Percentiles rank a stretch among this genome's conserved stretches.
Evolutionary conservation across 2,329 filamentous ascomycete genomes (phyloP).

Genomic region (Aspergillus clavatus): DNA sequence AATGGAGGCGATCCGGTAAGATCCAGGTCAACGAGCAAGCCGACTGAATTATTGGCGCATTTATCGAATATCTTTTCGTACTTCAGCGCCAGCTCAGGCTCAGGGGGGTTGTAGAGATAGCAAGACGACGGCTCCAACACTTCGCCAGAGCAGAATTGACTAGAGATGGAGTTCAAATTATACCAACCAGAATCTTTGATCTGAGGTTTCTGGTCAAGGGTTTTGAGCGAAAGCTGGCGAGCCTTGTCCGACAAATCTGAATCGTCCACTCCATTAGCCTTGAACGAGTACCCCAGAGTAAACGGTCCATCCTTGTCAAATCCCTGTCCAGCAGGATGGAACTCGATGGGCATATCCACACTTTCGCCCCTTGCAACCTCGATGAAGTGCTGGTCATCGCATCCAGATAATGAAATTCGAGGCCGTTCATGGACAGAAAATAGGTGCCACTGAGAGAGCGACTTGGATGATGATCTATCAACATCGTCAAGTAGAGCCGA

Average conservation of each 20-base stretch:
- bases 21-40: slow-evolving; percentile 81
- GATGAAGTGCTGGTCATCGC: slow-evolving; percentile 73
- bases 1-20: slow-evolving; percentile 92
- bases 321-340: slow-evolving; percentile 57
- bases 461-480: slow-evolving; percentile 55
- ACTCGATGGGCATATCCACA: slow-evolving; percentile 65
- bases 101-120: slow-evolving; percentile 81
- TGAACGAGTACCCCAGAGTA: slow-evolving; percentile 76
- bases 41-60: slow-evolving; percentile 89
- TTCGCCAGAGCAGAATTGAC: slow-evolving; percentile 78
- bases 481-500: slow-evolving; percentile 58
- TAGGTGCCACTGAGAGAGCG: slow-evolving; percentile 63
- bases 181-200: slow-evolving; percentile 82
- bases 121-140: slow-evolving; percentile 93
- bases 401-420: slow-evolving; percentile 64
- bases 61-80: slow-evolving; percentile 86
- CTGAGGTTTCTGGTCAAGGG: slow-evolving; percentile 56
- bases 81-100: slow-evolving; percentile 70
- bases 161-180: slow-evolving; percentile 72
- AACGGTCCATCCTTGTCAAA: slow-evolving; percentile 61
- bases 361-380: slow-evolving; percentile 73
- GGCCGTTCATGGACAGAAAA: slow-evolving; percentile 87
- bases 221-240: slow-evolving; percentile 54
- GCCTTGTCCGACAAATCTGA: slow-evolving; percentile 54
- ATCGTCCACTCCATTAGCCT: slow-evolving; percentile 66